These are phyloP conservation scores for Cladosporium sp. DNA, from an alignment of 2,329 filamentous ascomycete species.

Conservation along the genomic window DNA sequence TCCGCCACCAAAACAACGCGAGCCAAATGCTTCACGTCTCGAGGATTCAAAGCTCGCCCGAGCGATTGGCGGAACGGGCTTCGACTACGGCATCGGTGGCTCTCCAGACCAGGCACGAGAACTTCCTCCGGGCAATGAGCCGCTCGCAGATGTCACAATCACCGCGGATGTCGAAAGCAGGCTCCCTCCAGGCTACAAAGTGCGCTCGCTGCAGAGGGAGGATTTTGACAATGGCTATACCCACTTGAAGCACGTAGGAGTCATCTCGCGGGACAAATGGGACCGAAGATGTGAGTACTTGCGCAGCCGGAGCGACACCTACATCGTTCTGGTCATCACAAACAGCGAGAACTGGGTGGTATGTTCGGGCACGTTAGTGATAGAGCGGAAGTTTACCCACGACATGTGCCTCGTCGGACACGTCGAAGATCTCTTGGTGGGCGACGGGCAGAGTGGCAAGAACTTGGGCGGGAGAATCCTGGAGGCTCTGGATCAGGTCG, in stretches of 20 bases:
- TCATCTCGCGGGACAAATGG: constrained; percentile 24
- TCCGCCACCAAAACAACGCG: constrained; percentile 19
- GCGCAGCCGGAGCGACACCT: constrained; percentile 20
- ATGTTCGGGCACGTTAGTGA: constrained; percentile 27
- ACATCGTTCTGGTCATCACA: constrained; percentile 26
- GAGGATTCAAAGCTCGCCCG: constrained; percentile 23
- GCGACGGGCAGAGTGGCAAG: constrained; percentile 26
- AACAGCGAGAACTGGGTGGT: constrained; percentile 23
- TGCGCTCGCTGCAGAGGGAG: constrained; percentile 25
- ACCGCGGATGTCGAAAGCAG: constrained; percentile 20
- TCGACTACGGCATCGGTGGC: constrained; percentile 21
- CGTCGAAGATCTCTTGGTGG: constrained; percentile 28
- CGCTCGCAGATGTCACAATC: constrained; percentile 22
- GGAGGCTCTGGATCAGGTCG: constrained; percentile 25
- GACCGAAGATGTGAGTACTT: constrained; percentile 27
- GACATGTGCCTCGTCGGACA: constrained; percentile 22
- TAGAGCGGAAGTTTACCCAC: constrained; percentile 27
- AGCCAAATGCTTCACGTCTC: constrained; percentile 22
- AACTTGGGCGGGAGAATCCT: constrained; percentile 29
- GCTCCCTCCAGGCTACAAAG: constrained; percentile 25
- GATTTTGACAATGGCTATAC: constrained; percentile 26
- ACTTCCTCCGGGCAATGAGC: constrained; percentile 20
- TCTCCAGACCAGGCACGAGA: constrained; percentile 11
- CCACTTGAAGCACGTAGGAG: constrained; percentile 23
- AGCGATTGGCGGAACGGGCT: constrained; percentile 18